Evolutionary conservation across 441 rosid genomes (phyloP).

Genomic region (Pelargonium australe): DNA sequence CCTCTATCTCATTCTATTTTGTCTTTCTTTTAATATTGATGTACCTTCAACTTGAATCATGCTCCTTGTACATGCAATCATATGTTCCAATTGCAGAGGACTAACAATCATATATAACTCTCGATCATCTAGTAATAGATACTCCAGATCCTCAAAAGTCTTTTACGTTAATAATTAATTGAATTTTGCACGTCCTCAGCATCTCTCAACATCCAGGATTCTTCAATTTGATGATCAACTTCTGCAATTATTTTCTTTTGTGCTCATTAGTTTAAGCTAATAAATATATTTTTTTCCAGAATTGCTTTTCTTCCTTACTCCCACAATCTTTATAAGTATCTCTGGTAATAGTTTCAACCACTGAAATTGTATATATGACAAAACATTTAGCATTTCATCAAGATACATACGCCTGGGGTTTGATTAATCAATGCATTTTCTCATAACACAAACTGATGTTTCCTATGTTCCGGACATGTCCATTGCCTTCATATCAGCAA

Average conservation of each 20-base stretch:
- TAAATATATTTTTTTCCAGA: neutral
- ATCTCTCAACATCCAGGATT: neutral
- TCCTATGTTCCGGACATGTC: neutral
- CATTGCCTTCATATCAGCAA: conserved; percentile 1
- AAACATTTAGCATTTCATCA: neutral
- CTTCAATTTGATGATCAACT: neutral
- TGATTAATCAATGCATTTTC: conserved; percentile 1
- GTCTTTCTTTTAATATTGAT: neutral
- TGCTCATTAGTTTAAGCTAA: neutral
- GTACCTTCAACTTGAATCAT: neutral
- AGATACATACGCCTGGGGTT: neutral
- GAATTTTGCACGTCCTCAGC: neutral
- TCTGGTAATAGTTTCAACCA: no score
- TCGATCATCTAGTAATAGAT: neutral
- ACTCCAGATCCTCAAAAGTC: neutral
- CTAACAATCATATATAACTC: neutral
- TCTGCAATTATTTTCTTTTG: neutral
- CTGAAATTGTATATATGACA: neutral
- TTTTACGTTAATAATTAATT: neutral
- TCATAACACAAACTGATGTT: neutral
- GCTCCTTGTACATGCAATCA: neutral
- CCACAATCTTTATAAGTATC: no score
- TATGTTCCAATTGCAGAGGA: neutral
- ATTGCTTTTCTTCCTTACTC: neutral
- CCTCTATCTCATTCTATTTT: neutral